A percentile compares a stretch with the other conserved stretches of the same genome.
Evolutionary conservation across 2,329 filamentous ascomycete genomes (phyloP).

Genomic region (Elsinoe batatas): DNA sequence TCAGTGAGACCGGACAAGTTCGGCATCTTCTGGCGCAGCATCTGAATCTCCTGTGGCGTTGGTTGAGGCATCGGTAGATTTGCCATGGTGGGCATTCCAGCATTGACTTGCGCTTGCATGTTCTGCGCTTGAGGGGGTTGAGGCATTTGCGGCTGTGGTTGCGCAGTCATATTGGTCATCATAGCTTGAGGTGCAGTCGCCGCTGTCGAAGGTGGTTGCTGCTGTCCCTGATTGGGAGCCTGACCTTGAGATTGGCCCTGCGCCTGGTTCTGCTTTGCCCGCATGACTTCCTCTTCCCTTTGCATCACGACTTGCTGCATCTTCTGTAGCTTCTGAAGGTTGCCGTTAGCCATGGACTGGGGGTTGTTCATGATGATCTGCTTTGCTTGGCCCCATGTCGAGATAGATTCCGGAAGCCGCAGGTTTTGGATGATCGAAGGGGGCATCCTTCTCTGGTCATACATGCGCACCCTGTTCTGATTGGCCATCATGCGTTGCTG

Average conservation of each 20-base stretch:
- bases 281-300: conserved; percentile 13
- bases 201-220: conserved; percentile 5
- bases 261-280: conserved; percentile 17
- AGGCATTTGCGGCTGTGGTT: conserved; percentile 8
- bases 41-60: conserved; percentile 33
- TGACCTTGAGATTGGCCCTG: conserved; percentile 16
- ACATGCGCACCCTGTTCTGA: conserved; percentile 14
- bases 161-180: conserved; percentile 8
- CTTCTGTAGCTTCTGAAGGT: conserved; percentile 29
- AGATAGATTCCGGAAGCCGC: conserved; percentile 39
- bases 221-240: not conserved
- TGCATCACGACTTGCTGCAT: conserved; percentile 12
- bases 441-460: conserved; percentile 5
- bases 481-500: conserved; percentile 12
- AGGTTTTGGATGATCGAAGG: not conserved
- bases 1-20: conserved; percentile 28
- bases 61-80: conserved; percentile 22
- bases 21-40: conserved; percentile 25
- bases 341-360: conserved; percentile 32
- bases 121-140: conserved; percentile 15
- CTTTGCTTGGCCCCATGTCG: conserved; percentile 49
- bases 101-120: conserved; percentile 15
- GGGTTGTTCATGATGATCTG: conserved; percentile 41
- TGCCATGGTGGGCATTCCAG: conserved; percentile 11
- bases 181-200: conserved; percentile 7